These are phyloP conservation scores for Aegilops umbellulata DNA, from an alignment of 176 grass and related monocot genomes.

Conservation along the genomic window DNA sequence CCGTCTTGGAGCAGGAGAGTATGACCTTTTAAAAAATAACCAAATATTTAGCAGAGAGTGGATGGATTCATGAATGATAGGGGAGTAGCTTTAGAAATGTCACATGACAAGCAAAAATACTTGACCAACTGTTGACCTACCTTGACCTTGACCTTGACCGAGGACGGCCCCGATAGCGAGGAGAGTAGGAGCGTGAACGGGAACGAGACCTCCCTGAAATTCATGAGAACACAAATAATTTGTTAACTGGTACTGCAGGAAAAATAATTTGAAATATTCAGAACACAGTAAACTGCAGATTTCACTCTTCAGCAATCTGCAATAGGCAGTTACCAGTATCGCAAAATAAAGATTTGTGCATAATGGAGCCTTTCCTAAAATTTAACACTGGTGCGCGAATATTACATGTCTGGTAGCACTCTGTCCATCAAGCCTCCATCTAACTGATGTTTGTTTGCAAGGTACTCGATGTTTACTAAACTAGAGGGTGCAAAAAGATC, in stretches of 20 bases:
- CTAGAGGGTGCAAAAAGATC: neutral
- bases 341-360: neutral
- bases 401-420: neutral
- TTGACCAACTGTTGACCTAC: slow-evolving; percentile 31
- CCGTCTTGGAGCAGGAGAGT: slow-evolving; percentile 68
- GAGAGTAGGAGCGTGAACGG: slow-evolving; percentile 67
- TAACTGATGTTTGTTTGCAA: neutral
- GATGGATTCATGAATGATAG: neutral
- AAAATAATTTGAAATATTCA: neutral
- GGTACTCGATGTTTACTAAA: neutral
- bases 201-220: slow-evolving; percentile 69
- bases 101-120: neutral
- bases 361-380: neutral
- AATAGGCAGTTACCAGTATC: neutral
- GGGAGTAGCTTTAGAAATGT: neutral
- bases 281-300: neutral
- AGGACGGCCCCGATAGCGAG: slow-evolving; percentile 59
- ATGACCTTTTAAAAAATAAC: slow-evolving; percentile 40
- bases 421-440: neutral
- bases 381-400: neutral
- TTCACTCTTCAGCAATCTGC: neutral
- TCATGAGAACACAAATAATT: slow-evolving; percentile 4
- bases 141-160: slow-evolving; percentile 83
- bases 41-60: neutral
- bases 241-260: neutral